Evolutionary conservation across 1,139 yeast genomes (phyloP).

Genomic region (Nakaseomyces kungkrabaensis): DNA sequence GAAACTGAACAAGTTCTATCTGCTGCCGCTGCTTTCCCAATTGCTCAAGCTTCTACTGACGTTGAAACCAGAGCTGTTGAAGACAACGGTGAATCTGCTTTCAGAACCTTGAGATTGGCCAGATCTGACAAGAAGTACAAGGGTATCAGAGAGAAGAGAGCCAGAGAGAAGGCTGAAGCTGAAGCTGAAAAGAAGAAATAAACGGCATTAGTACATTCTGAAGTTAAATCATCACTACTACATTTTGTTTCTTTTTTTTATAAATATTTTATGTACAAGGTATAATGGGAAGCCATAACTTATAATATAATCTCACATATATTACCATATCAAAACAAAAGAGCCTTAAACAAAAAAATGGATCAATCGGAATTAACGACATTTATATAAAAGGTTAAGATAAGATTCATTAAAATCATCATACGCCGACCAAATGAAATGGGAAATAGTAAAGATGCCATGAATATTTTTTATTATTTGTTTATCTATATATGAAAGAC

Average conservation of each 20-base stretch:
- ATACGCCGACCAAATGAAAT: too few relatives aligned
- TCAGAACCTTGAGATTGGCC: conserved; percentile 90
- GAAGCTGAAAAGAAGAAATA: conserved; percentile 98
- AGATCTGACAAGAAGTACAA: conserved; percentile 87
- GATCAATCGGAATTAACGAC: background rate
- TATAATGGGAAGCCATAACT: conserved; percentile 3
- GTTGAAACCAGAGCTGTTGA: conserved; percentile 87
- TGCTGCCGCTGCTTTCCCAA: conserved; percentile 82
- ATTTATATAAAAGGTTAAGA: background rate
- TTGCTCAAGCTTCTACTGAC: conserved; percentile 67
- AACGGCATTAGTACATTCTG: conserved; percentile 20
- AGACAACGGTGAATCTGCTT: conserved; percentile 66
- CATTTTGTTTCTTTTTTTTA: conserved; percentile 4
- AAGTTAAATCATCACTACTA: conserved; percentile 3
- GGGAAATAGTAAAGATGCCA: too few relatives aligned
- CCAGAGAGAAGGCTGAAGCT: conserved; percentile 94
- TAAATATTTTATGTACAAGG: conserved; percentile 6
- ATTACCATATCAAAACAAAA: conserved; percentile 1
- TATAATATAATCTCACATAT: conserved; percentile 3
- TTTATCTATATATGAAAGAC: background rate
- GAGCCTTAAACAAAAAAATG: background rate
- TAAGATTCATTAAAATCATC: too few relatives aligned
- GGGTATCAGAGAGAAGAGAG: conserved; percentile 98
- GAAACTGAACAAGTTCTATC: conserved; percentile 71
- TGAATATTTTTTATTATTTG: background rate